phyloP scores from a whole-genome alignment of 2,329 filamentous ascomycete species.

The Fusarium sp. region DNA sequence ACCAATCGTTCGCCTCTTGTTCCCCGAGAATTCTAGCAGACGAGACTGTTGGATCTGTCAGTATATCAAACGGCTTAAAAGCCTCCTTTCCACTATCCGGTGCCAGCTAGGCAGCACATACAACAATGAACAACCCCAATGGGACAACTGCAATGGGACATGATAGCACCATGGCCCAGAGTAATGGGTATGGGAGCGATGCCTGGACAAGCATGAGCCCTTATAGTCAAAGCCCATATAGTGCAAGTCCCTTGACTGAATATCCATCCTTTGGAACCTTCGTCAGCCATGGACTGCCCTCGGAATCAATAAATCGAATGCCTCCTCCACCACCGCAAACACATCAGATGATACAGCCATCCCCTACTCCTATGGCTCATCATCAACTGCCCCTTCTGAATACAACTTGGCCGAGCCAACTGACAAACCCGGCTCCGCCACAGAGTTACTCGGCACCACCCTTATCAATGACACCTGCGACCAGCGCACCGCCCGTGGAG shows the following conservation, averaged over 20 bases:
- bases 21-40: neutral
- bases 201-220: constrained; percentile 67
- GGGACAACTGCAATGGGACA: constrained; percentile 47
- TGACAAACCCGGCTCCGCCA: constrained; percentile 72
- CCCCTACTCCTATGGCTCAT: constrained; percentile 60
- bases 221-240: constrained; percentile 70
- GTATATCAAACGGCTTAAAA: neutral
- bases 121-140: constrained; percentile 50
- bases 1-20: constrained; percentile 12
- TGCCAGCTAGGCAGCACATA: constrained; percentile 31
- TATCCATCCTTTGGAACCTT: constrained; percentile 70
- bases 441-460: constrained; percentile 68
- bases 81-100: constrained; percentile 14
- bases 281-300: constrained; percentile 62
- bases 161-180: constrained; percentile 47
- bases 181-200: constrained; percentile 53
- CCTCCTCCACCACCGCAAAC: constrained; percentile 63
- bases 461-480: constrained; percentile 67
- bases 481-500: constrained; percentile 59
- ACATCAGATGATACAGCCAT: constrained; percentile 49
- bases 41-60: neutral
- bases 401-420: constrained; percentile 83
- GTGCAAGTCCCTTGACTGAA: constrained; percentile 68
- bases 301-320: constrained; percentile 63
- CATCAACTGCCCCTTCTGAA: constrained; percentile 75